Evolutionary conservation across 495 filamentous ascomycete genomes (phyloP).

Genomic region (Daldinia decipiens): DNA sequence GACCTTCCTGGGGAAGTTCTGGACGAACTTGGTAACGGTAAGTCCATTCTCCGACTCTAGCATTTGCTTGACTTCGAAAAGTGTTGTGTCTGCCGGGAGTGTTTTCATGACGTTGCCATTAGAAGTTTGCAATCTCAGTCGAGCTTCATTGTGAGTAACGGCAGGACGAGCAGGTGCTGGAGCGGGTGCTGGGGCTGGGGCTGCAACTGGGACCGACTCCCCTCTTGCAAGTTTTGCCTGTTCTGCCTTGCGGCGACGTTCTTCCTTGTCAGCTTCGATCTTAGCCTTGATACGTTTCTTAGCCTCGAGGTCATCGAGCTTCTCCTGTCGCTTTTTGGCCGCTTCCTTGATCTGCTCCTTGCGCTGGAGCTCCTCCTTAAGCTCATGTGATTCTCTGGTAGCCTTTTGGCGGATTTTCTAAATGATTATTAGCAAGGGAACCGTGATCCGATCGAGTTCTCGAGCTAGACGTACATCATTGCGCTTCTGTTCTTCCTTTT

Average conservation of each 20-base stretch:
- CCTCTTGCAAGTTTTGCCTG: slow-evolving; percentile 84
- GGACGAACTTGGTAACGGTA: slow-evolving; percentile 77
- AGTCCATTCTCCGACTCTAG: slow-evolving; percentile 68
- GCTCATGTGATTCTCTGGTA: slow-evolving; percentile 78
- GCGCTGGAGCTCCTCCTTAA: slow-evolving; percentile 83
- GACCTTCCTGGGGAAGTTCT: slow-evolving; percentile 87
- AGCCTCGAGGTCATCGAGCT: slow-evolving; percentile 84
- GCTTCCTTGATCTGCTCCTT: slow-evolving; percentile 94
- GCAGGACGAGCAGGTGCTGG: slow-evolving; percentile 50
- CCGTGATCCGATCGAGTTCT: neutral
- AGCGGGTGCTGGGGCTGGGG: slow-evolving; percentile 47
- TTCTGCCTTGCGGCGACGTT: slow-evolving; percentile 83
- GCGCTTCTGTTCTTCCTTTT: slow-evolving; percentile 84
- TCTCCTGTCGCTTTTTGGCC: slow-evolving; percentile 83
- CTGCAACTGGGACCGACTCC: slow-evolving; percentile 66
- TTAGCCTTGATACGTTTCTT: slow-evolving; percentile 88
- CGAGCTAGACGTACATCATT: slow-evolving; percentile 73
- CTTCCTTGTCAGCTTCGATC: slow-evolving; percentile 91
- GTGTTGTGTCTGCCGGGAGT: slow-evolving; percentile 83
- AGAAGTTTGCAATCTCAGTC: slow-evolving; percentile 81
- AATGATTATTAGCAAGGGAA: slow-evolving; percentile 24
- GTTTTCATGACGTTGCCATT: slow-evolving; percentile 82
- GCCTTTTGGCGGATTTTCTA: slow-evolving; percentile 89
- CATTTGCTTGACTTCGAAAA: slow-evolving; percentile 89
- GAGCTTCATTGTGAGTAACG: slow-evolving; percentile 75